Conservation (phyloP, 2,329 filamentous ascomycete species). For the Ciborinia camelliae region DNA sequence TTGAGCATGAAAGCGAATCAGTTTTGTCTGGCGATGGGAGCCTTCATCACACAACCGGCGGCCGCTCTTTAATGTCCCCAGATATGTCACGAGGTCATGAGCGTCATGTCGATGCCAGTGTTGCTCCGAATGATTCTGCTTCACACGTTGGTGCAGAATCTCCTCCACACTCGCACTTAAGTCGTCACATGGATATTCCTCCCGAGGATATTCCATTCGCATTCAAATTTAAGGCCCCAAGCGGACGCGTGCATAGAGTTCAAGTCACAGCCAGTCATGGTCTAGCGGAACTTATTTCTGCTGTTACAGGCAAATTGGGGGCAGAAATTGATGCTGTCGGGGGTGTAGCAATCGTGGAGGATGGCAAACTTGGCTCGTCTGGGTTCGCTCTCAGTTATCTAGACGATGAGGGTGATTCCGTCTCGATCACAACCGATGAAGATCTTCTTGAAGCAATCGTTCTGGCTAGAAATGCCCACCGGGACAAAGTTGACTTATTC, state of each 20-base stretch:
- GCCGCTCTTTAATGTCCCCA: slow-evolving; percentile 78
- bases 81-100: slow-evolving; percentile 65
- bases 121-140: slow-evolving; percentile 89
- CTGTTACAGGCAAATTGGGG: slow-evolving; percentile 81
- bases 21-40: slow-evolving; percentile 90
- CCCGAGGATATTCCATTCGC: slow-evolving; percentile 78
- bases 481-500: slow-evolving; percentile 95
- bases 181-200: slow-evolving; percentile 50
- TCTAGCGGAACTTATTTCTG: slow-evolving; percentile 71
- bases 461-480: slow-evolving; percentile 70
- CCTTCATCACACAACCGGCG: slow-evolving; percentile 62
- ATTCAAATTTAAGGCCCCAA: slow-evolving; percentile 99
- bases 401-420: slow-evolving; percentile 93
- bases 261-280: slow-evolving; percentile 80
- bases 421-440: slow-evolving; percentile 93
- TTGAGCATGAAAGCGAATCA: slow-evolving; percentile 85
- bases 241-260: slow-evolving; percentile 87
- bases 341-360: slow-evolving; percentile 71
- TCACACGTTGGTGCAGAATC: slow-evolving; percentile 85
- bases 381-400: slow-evolving; percentile 94
- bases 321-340: slow-evolving; percentile 79
- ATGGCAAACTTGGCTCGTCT: slow-evolving; percentile 70
- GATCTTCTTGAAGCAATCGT: slow-evolving; percentile 88
- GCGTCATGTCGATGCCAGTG: slow-evolving; percentile 67
- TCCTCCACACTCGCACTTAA: slow-evolving; percentile 62